Percentiles rank a stretch among this genome's conserved stretches.
Conservation (phyloP, 2,329 filamentous ascomycete genomes). For the Calycina herbarum region DNA sequence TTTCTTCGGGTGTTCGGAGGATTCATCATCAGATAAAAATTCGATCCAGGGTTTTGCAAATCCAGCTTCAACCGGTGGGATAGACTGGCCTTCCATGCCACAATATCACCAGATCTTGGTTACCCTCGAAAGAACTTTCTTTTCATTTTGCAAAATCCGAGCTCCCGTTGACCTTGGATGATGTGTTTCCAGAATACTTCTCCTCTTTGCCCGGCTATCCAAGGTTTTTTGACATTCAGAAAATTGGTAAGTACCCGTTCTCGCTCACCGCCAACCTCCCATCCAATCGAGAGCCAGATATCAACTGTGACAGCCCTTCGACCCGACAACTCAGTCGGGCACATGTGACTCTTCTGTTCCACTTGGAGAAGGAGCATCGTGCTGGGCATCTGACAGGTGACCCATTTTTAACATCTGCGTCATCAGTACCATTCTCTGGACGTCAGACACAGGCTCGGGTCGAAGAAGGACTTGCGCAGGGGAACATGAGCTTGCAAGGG, state of each 20-base stretch:
- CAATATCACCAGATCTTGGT: background rate
- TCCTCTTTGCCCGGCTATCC: background rate
- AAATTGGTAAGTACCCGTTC: background rate
- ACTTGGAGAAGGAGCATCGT: conserved; percentile 1
- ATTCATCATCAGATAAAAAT: too few species aligned
- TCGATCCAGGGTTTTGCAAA: too few species aligned
- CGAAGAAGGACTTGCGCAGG: background rate
- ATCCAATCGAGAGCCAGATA: background rate
- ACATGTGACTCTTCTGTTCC: conserved; percentile 1
- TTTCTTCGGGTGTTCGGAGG: too few species aligned
- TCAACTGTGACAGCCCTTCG: background rate
- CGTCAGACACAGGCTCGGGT: background rate
- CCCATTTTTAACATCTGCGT: background rate
- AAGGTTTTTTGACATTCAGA: background rate
- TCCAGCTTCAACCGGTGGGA: too few species aligned
- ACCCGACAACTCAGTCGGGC: background rate
- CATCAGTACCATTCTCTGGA: background rate
- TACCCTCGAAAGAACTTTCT: background rate
- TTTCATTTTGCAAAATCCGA: background rate
- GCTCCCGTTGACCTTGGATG: background rate
- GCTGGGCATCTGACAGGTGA: background rate
- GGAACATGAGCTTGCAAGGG: background rate
- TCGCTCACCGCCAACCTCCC: conserved; percentile 3
- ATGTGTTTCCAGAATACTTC: background rate
- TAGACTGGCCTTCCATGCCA: background rate